phyloP scores from a whole-genome alignment of 2,329 filamentous ascomycete species.

The Botrytis hyacinthi region DNA sequence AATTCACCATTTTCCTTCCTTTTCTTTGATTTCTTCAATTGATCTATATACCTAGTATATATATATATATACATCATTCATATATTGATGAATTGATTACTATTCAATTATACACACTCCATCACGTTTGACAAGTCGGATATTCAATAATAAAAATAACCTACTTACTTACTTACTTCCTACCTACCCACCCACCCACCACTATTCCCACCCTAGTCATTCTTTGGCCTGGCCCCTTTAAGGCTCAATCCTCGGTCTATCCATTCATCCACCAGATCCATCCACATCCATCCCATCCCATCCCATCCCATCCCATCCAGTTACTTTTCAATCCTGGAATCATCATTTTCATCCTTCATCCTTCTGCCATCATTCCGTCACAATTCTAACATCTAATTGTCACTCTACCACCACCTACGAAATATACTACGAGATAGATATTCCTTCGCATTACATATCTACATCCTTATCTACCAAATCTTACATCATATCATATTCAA shows the following conservation, averaged over 20 bases:
- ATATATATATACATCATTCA: not conserved
- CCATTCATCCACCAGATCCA: no score
- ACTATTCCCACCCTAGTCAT: not conserved
- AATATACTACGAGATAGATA: not conserved
- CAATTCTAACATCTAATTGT: not conserved
- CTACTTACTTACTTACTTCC: not conserved
- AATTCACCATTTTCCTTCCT: not conserved
- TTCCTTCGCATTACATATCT: not conserved
- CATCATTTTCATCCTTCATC: not conserved
- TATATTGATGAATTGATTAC: not conserved
- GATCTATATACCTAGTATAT: not conserved
- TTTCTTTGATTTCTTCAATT: not conserved
- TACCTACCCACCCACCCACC: not conserved
- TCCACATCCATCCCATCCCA: not conserved
- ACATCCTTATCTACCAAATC: not conserved
- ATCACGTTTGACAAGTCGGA: not conserved
- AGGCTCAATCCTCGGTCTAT: constrained; percentile 7
- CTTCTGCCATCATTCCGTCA: not conserved
- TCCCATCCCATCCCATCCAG: not conserved
- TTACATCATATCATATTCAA: constrained; percentile 18
- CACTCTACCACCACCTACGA: not conserved
- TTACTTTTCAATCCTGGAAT: constrained; percentile 1
- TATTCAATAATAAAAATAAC: not conserved
- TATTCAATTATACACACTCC: not conserved
- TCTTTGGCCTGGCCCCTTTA: constrained; percentile 6